Base-by-base conservation (phyloP, 768 basidiomycete species). In the Lentinula boryana region DNA sequence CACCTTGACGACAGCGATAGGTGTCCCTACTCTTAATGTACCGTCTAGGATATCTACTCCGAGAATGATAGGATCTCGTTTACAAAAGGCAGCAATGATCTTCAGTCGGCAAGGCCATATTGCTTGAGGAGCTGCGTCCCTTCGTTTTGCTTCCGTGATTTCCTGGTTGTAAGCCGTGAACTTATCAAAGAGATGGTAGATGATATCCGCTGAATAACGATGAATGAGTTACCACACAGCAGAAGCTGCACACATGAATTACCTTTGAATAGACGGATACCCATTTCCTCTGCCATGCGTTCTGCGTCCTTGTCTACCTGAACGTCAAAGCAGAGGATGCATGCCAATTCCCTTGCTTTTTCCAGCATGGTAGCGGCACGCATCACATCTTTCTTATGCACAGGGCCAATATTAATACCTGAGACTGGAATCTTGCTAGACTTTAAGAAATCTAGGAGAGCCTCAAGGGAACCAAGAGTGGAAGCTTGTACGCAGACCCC, bases 401-500 rank as follows among this genome's bases (percentile, higher is more conserved):
- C 91, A 7, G 96, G 95, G 10, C 97, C 97, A 63, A 99, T 97
- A 73, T 96, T 96, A 75, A 98, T 96, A 16, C 92, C 93, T 9
- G 92, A 93, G 2, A 99, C 96, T 1, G 97, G 96, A 64, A 98
- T 98, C 77, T 98, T 96, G 83, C 91, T 94, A 58, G 78, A 76
- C 75, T 91, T 91, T 70, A 99, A 79, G 87, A 98, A 98, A 66
- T 98, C 96, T 53, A 99, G 80, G 59, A 99, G 78, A 1, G 97
- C 97, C 73, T 99, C 97, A 41, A 99, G 82, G 12, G 97, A 97
- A 61, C 97, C 97, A 43, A 99, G 84, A 4, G 97, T 99, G 56
- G 92, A 95, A 4, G 97, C 93, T 71, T 98, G 97, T 10, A 99
- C 97, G 67, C 92, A 97, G 62, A 99, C 96, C 64, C 97, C 97